Base-by-base conservation (phyloP, 2,329 filamentous ascomycete genomes). In the Sclerotinia sclerotiorum region DNA sequence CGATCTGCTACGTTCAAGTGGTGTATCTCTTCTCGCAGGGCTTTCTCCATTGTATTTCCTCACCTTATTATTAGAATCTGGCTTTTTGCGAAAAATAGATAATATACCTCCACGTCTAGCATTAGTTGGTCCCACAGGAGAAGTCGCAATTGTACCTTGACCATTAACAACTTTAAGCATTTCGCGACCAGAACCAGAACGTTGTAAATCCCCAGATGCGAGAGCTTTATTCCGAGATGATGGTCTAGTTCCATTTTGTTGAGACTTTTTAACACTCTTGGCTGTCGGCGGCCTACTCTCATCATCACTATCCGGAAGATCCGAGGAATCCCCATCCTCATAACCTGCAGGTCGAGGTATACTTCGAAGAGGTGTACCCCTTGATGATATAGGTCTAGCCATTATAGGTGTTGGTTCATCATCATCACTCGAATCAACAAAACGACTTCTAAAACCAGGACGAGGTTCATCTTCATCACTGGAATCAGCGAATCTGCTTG, bases 361-460 rank as follows among this genome's bases (percentile, higher is more conserved):
- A 19, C 83, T 88, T 69, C 87, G 90, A 29, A 74, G 70, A 24
- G 70, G 75, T 39, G 70, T 70, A 15, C 74, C 72, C 68, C 74
- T 73, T 17, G 71, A 72, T 55, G 71, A 67, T 32, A 58, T 63
- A 29, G 73, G 60, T 19, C 65, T 44, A 27, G 46, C 63, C 15
- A 63, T 32, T 10, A 62, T 49, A 24, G 68, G 68, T 46, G 70
- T 75, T 29, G 69, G 76, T 42, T 73, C 77, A 48, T 73, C 80
- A 48, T 90, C 88, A 70, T 88, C 87, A 70, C 90, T 87, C 4
- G 88, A 88, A 77, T 90, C 86, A 5, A 77, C 82, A 70, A 90
- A 87, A 0, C 88, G 82, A 72, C 85, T 87, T 8, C 79, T 75
- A 69, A 79, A 77, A 5, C 72, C 60, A 27, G 73, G 71, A 42